Percentiles rank a stretch among this genome's conserved stretches.
Evolutionary conservation across 2,329 filamentous ascomycete species (phyloP).

Genomic region (Neonectria magnoliae): DNA sequence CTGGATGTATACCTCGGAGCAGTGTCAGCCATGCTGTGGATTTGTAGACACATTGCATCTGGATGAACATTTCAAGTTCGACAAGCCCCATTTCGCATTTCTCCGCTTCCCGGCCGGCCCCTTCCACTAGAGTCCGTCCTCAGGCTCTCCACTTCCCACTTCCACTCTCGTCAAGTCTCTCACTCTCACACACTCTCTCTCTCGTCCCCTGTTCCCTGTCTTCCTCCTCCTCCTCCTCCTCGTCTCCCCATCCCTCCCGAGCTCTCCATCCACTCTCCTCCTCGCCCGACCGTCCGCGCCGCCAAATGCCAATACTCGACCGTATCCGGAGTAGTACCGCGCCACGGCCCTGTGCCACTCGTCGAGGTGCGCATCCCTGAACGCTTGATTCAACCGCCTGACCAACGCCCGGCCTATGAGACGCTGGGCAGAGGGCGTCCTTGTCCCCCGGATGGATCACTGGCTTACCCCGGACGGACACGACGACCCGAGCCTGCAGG

Average conservation of each 20-base stretch:
- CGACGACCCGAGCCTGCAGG: slow-evolving; percentile 22
- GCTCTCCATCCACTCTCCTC: slow-evolving; percentile 20
- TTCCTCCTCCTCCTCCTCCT: background rate
- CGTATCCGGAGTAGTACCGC: background rate
- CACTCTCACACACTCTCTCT: background rate
- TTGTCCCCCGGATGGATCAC: slow-evolving; percentile 27
- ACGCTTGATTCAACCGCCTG: slow-evolving; percentile 43
- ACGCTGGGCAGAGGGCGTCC: slow-evolving; percentile 21
- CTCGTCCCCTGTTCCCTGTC: background rate
- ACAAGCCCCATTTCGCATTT: background rate
- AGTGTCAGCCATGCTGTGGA: background rate
- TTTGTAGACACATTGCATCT: background rate
- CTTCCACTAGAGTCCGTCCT: background rate
- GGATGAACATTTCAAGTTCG: too few relatives aligned
- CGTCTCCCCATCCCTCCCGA: background rate
- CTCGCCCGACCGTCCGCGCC: slow-evolving; percentile 31
- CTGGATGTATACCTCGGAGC: background rate
- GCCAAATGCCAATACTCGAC: background rate
- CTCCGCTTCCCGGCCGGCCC: background rate
- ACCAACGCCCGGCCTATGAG: slow-evolving; percentile 36
- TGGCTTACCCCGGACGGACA: slow-evolving; percentile 38
- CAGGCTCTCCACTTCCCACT: background rate
- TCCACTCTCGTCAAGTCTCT: background rate
- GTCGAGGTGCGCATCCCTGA: slow-evolving; percentile 26
- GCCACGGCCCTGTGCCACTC: background rate